phyloP scores from a whole-genome alignment of 495 filamentous ascomycete genomes.

The Trypethelium eluteriae region DNA sequence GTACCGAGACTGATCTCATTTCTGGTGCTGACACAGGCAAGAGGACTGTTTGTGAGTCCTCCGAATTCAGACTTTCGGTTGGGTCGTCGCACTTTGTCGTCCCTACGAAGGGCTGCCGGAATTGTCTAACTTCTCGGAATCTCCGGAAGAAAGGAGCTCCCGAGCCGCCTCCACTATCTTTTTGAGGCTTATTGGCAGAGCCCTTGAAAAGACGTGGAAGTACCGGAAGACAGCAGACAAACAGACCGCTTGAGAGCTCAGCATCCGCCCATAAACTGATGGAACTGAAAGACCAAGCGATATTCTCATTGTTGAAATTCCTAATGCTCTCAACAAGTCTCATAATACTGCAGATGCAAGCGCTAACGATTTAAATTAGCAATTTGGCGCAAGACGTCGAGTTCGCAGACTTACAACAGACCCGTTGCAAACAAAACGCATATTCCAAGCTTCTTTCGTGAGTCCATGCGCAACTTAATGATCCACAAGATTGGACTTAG shows the following conservation, averaged over 20 bases:
- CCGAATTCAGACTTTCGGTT: background rate
- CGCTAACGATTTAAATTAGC: background rate
- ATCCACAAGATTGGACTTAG: background rate
- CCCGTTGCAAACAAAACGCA: background rate
- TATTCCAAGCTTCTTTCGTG: background rate
- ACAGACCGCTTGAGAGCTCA: background rate
- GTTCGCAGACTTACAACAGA: background rate
- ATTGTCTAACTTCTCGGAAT: too few relatives aligned
- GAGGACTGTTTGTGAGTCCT: background rate
- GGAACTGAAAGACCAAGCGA: background rate
- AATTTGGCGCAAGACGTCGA: background rate
- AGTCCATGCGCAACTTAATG: background rate
- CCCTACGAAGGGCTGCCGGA: too few relatives aligned
- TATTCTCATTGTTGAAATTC: background rate
- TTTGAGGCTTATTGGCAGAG: background rate
- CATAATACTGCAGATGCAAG: conserved; percentile 3
- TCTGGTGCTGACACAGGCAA: background rate
- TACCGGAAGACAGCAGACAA: conserved; percentile 7
- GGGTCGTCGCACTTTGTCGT: too few relatives aligned
- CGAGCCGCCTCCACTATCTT: background rate
- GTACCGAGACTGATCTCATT: background rate
- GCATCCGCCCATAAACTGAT: conserved; percentile 3
- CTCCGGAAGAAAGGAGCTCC: background rate
- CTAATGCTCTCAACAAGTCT: background rate
- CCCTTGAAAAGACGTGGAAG: background rate